These are phyloP conservation scores for Metschnikowia colocasiae DNA, from an alignment of 805 yeast genomes.

Conservation along the genomic window DNA sequence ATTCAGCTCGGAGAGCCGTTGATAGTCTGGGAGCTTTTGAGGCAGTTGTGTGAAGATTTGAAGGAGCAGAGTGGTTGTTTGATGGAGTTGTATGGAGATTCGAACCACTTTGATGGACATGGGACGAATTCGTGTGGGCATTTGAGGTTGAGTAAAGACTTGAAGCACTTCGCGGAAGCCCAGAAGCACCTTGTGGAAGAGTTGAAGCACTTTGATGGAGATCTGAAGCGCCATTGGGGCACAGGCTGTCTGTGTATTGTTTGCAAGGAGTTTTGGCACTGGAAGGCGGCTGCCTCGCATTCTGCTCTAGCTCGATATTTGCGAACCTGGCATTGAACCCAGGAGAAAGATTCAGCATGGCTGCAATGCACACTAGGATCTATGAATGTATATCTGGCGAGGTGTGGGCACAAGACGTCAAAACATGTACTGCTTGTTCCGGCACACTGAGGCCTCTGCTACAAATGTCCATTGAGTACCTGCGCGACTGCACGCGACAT, in stretches of 20 bases:
- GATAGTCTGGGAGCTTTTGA: slow-evolving; percentile 18
- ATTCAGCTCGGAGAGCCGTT: slow-evolving; percentile 24
- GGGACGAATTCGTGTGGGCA: slow-evolving; percentile 3
- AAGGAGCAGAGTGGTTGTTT: slow-evolving; percentile 3
- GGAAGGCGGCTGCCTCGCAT: not conserved
- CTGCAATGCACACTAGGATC: not conserved
- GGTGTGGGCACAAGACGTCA: slow-evolving; percentile 1
- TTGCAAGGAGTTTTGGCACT: slow-evolving; percentile 9
- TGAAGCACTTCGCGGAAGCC: no score
- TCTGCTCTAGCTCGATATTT: slow-evolving; percentile 23
- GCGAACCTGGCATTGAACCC: slow-evolving; percentile 32
- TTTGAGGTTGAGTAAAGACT: not conserved
- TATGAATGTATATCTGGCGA: not conserved
- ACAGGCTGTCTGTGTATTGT: slow-evolving; percentile 10
- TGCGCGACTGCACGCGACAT: slow-evolving; percentile 5
- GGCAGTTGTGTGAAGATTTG: slow-evolving; percentile 15
- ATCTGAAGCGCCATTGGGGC: slow-evolving; percentile 15
- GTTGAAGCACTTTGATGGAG: no score
- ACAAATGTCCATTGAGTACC: not conserved
- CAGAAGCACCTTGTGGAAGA: no score
- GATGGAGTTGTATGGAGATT: slow-evolving; percentile 20
- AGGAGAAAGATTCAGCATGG: slow-evolving; percentile 20
- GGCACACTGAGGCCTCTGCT: slow-evolving; percentile 2
- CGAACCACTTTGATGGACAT: no score
- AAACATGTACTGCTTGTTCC: slow-evolving; percentile 5